Evolutionary conservation across 2,329 filamentous ascomycete genomes (phyloP), one percentile per base, ranked within the genome.

Genomic region (Clarireedia homoeocarpa): DNA sequence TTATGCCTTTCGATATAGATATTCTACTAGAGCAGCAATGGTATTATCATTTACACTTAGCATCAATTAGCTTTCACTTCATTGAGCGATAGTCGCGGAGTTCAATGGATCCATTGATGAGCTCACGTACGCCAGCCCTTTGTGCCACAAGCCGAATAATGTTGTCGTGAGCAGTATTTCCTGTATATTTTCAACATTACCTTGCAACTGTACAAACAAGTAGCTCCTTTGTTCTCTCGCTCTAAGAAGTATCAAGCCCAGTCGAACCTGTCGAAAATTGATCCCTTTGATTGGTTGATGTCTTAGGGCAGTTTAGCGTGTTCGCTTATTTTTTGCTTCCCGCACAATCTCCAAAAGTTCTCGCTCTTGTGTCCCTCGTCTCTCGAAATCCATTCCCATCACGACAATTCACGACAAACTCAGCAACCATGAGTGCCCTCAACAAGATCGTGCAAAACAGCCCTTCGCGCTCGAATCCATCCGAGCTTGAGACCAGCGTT

Each of bases 361-460:
- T 51, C 48, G 24, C 26, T n/a, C 14, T 24, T 30, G 20, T 49
- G n/a, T 24, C 36, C 36, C 40, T 34, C 36, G n/a, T 12, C n/a
- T 45, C 42, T 45, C 20, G 42, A 45, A 23, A 45, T 26, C 20
- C 38, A 42, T 55, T 51, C 56, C 51, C 56, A 52, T 58, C 60
- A 55, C 55, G 56, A 61, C 57, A 59, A 57, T 30, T 55, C 45
- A 60, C 61, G 55, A 62, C 57, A 59, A 62, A 54, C 51, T 57
- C 63, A 61, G 77, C 75, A 78, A 83, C 73, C 71, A 85, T 85
- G 82, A 79, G 74, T 72, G 82, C 89, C 74, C 79, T 94, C 75
- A 96, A 96, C 88, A 97, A 97, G 90, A 97, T 97, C 78, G 91
- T 91, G 75, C 77, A 85, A 75, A 96, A 94, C 86, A 95, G 89